phyloP scores from a whole-genome alignment of 2,329 filamentous ascomycete species.

The Fusarium papillatum region DNA sequence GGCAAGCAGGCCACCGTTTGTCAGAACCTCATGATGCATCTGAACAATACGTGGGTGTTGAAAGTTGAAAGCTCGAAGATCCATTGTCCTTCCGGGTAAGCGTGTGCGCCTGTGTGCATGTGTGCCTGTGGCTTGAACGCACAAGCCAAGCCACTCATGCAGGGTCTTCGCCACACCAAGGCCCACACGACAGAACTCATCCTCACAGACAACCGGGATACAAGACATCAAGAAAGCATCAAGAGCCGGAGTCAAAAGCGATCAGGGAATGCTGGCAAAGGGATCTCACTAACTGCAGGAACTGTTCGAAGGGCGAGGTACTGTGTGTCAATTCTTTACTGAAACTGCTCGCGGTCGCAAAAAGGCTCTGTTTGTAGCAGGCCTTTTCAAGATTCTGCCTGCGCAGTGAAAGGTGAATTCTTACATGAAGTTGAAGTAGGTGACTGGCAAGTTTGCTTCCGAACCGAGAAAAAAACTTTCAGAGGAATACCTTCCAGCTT shows the following conservation, averaged over 20 bases:
- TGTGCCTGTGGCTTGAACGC: slow-evolving; percentile 38
- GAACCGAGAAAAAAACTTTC: neutral
- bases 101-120: neutral
- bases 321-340: slow-evolving; percentile 17
- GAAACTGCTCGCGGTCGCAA: slow-evolving; percentile 39
- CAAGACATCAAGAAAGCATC: slow-evolving; percentile 20
- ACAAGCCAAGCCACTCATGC: slow-evolving; percentile 28
- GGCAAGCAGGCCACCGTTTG: neutral
- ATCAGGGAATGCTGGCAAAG: slow-evolving; percentile 9
- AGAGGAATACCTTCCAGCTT: neutral
- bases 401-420: slow-evolving; percentile 30
- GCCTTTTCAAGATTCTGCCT: slow-evolving; percentile 40
- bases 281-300: neutral
- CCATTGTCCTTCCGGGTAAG: slow-evolving; percentile 12
- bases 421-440: slow-evolving; percentile 11
- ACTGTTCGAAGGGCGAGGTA: slow-evolving; percentile 7
- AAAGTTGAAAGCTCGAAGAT: neutral
- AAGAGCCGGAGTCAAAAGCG: slow-evolving; percentile 26
- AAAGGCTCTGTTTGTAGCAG: slow-evolving; percentile 40
- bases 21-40: neutral
- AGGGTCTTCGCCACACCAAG: slow-evolving; percentile 33
- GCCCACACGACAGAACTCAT: slow-evolving; percentile 45
- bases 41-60: neutral
- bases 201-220: slow-evolving; percentile 25
- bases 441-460: slow-evolving; percentile 10